Percentiles rank a stretch among this genome's conserved stretches.
These are phyloP conservation scores for Quercus variabilis DNA, from an alignment of 306 rosid species.

Conservation along the genomic window DNA sequence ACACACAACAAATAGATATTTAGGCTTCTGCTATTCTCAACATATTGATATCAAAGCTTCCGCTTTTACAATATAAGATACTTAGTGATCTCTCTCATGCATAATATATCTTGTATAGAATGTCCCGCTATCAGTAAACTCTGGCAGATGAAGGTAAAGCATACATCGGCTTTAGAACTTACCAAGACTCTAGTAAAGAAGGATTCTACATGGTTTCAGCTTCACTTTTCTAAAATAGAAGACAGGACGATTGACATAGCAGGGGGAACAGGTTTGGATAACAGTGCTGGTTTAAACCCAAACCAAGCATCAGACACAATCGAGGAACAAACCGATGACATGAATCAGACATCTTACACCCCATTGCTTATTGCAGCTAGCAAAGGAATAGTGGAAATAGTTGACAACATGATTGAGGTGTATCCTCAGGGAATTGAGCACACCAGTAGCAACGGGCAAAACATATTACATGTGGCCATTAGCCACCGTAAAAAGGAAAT, in stretches of 20 bases:
- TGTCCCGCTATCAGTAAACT: not conserved
- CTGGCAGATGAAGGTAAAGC: not conserved
- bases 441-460: not conserved
- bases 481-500: slow-evolving; percentile 26
- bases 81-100: not conserved
- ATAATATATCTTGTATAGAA: not conserved
- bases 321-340: not conserved
- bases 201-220: not conserved
- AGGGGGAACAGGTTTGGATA: not conserved
- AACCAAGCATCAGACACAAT: not conserved
- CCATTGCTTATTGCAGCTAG: slow-evolving; percentile 47
- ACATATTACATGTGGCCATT: slow-evolving; percentile 23
- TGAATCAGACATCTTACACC: not conserved
- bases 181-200: not conserved
- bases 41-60: too few relatives aligned
- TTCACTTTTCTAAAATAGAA: not conserved
- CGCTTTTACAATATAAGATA: too few relatives aligned
- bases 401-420: slow-evolving; percentile 17
- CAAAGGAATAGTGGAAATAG: slow-evolving; percentile 40
- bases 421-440: slow-evolving; percentile 21
- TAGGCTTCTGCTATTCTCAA: too few relatives aligned
- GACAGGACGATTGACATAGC: not conserved
- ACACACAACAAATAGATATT: too few relatives aligned
- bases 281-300: too few relatives aligned
- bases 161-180: not conserved